Evolutionary conservation across 73 alveolate species (phyloP), one percentile per base, ranked within the genome.

Genomic region (Tetrahymena thermophila): DNA sequence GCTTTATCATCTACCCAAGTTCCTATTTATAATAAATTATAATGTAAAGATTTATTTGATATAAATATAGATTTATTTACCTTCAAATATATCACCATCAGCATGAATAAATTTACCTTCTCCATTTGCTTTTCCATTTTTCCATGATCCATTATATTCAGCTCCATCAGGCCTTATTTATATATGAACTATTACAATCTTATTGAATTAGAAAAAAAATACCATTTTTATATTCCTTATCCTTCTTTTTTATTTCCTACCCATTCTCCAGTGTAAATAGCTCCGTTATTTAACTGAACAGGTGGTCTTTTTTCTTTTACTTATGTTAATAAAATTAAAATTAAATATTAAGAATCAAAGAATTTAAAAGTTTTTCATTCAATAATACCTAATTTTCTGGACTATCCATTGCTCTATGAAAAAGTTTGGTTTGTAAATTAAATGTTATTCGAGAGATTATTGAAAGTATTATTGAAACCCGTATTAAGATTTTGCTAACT

Each of bases 1-100:
- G 98, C 97, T 85, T 95, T 94, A 38, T 97, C 99, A 94, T 97
- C 94, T 94, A 40, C 56, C 96, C 97, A 97, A 44, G 96, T 96
- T 0, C 99, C 99, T 96, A 96, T 98, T 89, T 95, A 96, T 94
- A 25, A 71, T 3, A 28, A 8, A 4, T 71, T 23, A 0, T 71
- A 71, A 71, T 4, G n/a, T 71, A 0, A 17, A 28, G 5, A 71
- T 28, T 71, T 71, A 28, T 1, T 25, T 3, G 4, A 71, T 10
- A 71, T 1, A 57, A 57, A 28, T 8, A 71, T 28, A 2, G 34
- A 6, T 56, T 94, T 71, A 6, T 56, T 94, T 71, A 71, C 89
- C 89, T 71, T 71, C 89, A 71, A 71, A 97, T 43, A 96, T 96
- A 71, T 40, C 96, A 16, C 98, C 97, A 94, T 96, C 97, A 16